Conservation (phyloP, 2,329 filamentous ascomycete species). For the Fusarium bulbicola region DNA sequence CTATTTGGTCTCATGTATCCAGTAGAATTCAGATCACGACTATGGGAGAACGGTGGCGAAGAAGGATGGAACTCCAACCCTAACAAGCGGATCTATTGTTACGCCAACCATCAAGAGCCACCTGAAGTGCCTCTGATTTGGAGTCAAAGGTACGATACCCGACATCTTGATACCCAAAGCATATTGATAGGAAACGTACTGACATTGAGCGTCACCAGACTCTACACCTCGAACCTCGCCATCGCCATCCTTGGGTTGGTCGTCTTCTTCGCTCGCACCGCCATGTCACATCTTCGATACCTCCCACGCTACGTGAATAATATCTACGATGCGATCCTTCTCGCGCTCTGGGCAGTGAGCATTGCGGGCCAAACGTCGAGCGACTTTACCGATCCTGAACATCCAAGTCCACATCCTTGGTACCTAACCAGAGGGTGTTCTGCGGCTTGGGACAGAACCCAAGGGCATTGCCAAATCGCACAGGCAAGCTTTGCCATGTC, state of each 20-base stretch:
- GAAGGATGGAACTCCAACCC: constrained; percentile 46
- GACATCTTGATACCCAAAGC: fast-evolving
- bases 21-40: constrained; percentile 32
- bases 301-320: constrained; percentile 37
- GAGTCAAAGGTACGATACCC: constrained; percentile 37
- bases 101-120: constrained; percentile 44
- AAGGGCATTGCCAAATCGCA: constrained; percentile 32
- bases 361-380: constrained; percentile 33
- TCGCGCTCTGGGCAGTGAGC: constrained; percentile 41
- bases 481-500: constrained; percentile 36
- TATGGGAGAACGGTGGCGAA: constrained; percentile 43
- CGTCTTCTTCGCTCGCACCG: constrained; percentile 39
- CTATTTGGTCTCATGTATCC: constrained; percentile 41
- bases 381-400: constrained; percentile 40
- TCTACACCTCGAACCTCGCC: constrained; percentile 43
- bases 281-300: constrained; percentile 36
- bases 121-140: constrained; percentile 43
- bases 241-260: constrained; percentile 44
- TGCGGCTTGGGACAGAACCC: constrained; percentile 19
- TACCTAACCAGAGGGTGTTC: constrained; percentile 40
- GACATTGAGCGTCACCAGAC: constrained; percentile 18
- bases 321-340: constrained; percentile 44
- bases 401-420: constrained; percentile 40
- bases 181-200: background rate
- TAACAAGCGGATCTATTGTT: constrained; percentile 42